phyloP scores from a whole-genome alignment of 495 filamentous ascomycete species.

The Aspergillus kassunensis region DNA sequence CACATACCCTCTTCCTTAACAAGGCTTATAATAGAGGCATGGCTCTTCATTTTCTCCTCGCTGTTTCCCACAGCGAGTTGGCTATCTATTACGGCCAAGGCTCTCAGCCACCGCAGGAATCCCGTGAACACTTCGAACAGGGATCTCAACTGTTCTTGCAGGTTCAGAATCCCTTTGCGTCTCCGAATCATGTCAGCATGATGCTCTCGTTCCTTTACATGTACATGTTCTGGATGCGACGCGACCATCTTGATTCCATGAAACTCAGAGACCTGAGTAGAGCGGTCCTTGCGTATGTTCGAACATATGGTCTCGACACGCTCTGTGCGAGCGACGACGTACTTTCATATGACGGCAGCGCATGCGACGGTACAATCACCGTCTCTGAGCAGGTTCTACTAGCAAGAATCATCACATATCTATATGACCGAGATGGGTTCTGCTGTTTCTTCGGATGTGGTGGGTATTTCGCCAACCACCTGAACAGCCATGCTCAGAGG shows the following conservation, averaged over 20 bases:
- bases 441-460: conserved; percentile 17
- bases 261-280: conserved; percentile 9
- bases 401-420: conserved; percentile 6
- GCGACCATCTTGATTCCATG: neutral
- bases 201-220: conserved; percentile 16
- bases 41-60: conserved; percentile 17
- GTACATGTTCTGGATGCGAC: conserved; percentile 18
- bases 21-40: conserved; percentile 8
- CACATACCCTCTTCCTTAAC: conserved; percentile 16
- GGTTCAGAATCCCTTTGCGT: neutral
- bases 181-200: conserved; percentile 8
- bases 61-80: conserved; percentile 14
- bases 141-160: conserved; percentile 7
- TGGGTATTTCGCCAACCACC: conserved; percentile 7
- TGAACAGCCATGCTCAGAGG: neutral
- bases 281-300: conserved; percentile 1
- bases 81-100: conserved; percentile 10
- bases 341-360: neutral
- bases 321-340: conserved; percentile 11
- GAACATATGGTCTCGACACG: neutral
- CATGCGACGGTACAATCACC: neutral
- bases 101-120: conserved; percentile 3
- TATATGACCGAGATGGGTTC: conserved; percentile 15
- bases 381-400: conserved; percentile 10
- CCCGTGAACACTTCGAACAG: conserved; percentile 6